A percentile compares a stretch with the other conserved stretches of the same genome.
phyloP scores from a whole-genome alignment of 2,329 filamentous ascomycete species.

The Metarhizium rileyi region DNA sequence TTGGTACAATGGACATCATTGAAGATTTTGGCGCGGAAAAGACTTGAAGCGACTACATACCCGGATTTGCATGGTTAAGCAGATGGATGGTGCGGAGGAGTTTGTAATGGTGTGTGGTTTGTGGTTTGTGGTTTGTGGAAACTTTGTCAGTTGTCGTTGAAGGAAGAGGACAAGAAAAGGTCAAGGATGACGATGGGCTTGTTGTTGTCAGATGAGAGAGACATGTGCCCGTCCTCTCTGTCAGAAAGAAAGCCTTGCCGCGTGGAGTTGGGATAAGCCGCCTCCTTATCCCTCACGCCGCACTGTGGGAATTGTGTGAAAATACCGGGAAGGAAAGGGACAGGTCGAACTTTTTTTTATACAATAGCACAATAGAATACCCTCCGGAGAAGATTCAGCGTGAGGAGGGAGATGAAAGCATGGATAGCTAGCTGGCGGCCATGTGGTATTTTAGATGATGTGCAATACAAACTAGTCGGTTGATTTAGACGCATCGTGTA shows the following conservation, averaged over 20 bases:
- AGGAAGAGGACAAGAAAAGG: neutral
- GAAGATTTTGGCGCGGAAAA: constrained; percentile 11
- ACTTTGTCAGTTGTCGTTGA: neutral
- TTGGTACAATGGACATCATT: constrained; percentile 13
- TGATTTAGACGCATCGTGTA: neutral
- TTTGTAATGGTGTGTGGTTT: constrained; percentile 10
- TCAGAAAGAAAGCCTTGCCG: neutral
- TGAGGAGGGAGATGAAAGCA: neutral
- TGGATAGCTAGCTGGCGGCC: neutral
- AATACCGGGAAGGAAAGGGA: constrained; percentile 1
- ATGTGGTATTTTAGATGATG: neutral
- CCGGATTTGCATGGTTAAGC: constrained; percentile 17
- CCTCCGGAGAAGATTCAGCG: neutral
- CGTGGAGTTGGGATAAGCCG: neutral
- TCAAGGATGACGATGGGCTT: neutral
- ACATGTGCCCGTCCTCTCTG: neutral
- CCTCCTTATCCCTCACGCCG: neutral
- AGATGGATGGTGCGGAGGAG: constrained; percentile 9
- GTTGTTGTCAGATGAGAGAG: neutral
- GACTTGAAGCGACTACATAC: constrained; percentile 16
- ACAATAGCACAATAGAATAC: neutral
- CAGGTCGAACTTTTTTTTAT: constrained; percentile 2
- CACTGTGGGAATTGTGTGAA: neutral
- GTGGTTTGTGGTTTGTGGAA: constrained; percentile 6
- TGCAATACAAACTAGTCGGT: neutral